Evolutionary conservation across 2,329 filamentous ascomycete species (phyloP).

Genomic region (Calonectria crousiana): DNA sequence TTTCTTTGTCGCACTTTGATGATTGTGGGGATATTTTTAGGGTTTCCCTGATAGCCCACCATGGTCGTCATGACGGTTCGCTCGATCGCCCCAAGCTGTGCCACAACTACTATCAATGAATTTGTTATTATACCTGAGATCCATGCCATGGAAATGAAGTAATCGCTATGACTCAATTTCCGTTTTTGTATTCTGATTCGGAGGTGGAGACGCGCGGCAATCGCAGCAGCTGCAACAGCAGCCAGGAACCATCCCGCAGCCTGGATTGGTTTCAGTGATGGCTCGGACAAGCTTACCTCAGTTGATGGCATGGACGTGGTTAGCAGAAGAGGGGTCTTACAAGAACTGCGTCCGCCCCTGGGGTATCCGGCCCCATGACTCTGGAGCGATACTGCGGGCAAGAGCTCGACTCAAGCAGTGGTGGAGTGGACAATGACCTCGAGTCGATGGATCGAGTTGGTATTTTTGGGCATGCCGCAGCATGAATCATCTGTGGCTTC

Average conservation of each 20-base stretch:
- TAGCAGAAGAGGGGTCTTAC: not conserved
- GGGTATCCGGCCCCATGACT: not conserved
- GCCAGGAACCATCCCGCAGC: not conserved
- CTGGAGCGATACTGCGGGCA: not conserved
- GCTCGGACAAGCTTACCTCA: not conserved
- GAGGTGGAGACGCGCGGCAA: not conserved
- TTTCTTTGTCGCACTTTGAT: not conserved
- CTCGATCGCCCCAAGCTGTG: not conserved
- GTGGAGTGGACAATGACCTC: not conserved
- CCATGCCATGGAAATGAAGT: not conserved
- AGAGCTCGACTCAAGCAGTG: not conserved
- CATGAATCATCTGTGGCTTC: not conserved
- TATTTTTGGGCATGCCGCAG: not conserved
- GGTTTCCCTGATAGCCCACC: not conserved
- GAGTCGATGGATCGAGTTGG: not conserved
- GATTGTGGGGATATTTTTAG: not conserved
- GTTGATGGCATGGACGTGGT: too few relatives aligned
- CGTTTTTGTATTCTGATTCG: not conserved
- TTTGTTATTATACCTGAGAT: not conserved
- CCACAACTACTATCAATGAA: not conserved
- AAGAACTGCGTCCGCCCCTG: not conserved
- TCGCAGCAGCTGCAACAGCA: not conserved
- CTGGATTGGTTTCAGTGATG: not conserved
- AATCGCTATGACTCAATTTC: not conserved
- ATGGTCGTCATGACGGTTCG: not conserved